Evolutionary conservation across 148 eudicot genomes (phyloP).

Genomic region (Rhododendron molle): DNA sequence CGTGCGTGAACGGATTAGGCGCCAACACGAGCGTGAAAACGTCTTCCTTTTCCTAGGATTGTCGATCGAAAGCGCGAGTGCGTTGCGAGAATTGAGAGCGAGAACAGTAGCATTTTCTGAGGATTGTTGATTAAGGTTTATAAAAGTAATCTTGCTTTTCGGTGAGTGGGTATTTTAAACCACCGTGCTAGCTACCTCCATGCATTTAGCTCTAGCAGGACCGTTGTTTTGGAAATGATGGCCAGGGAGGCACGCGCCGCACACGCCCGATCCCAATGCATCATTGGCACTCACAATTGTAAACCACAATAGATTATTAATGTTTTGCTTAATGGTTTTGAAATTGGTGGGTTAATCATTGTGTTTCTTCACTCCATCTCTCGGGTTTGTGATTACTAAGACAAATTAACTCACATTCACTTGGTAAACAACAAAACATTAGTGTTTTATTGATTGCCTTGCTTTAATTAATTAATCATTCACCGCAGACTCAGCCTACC

Average conservation of each 20-base stretch:
- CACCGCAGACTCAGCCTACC: not conserved
- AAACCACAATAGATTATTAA: too few species aligned
- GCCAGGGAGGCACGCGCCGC: not conserved
- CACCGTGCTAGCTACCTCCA: not conserved
- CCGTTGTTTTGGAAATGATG: not conserved
- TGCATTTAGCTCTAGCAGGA: not conserved
- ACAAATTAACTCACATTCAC: not conserved
- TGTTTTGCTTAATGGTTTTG: not conserved
- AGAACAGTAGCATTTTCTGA: too few species aligned
- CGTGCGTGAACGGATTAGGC: too few species aligned
- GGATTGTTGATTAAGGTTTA: too few species aligned
- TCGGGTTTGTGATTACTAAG: not conserved
- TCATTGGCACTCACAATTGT: not conserved
- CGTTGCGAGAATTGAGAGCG: too few species aligned
- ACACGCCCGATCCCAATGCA: constrained; percentile 12
- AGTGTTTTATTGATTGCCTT: not conserved
- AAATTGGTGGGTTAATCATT: constrained; percentile 8
- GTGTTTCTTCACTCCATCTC: not conserved
- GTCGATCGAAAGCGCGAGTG: too few species aligned
- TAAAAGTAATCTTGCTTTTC: not conserved
- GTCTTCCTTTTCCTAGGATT: too few species aligned
- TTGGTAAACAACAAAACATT: not conserved
- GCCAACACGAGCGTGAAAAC: too few species aligned
- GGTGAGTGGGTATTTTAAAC: not conserved
- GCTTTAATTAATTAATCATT: not conserved